Conservation (phyloP, 192 early-diverging fungal species). For the Spizellomyces punctatus region DNA sequence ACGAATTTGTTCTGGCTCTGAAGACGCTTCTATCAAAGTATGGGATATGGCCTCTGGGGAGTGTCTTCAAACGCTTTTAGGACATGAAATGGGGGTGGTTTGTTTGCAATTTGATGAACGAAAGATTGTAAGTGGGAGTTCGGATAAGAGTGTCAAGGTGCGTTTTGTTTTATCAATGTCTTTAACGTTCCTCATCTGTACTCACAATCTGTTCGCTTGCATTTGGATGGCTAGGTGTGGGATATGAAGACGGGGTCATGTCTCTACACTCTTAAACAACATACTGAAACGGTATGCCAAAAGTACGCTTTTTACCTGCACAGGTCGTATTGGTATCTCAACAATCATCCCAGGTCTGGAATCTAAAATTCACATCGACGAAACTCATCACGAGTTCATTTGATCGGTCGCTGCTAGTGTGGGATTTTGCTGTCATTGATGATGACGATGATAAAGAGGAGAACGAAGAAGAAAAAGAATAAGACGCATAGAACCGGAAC, state of each 20-base stretch:
- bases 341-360: no score
- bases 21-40: slow-evolving; percentile 38
- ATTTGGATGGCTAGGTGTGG: slow-evolving; percentile 39
- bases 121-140: slow-evolving; percentile 48
- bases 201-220: background rate
- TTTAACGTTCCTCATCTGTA: background rate
- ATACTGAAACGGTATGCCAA: slow-evolving; percentile 43
- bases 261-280: slow-evolving; percentile 48
- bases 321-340: background rate
- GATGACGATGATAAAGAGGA: slow-evolving; percentile 12
- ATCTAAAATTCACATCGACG: slow-evolving; percentile 37
- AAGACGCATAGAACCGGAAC: no score
- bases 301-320: background rate
- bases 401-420: slow-evolving; percentile 48
- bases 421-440: slow-evolving; percentile 43
- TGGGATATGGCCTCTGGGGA: slow-evolving; percentile 29
- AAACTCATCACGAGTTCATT: slow-evolving; percentile 53
- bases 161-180: background rate
- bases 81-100: slow-evolving; percentile 44
- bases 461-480: background rate
- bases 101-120: slow-evolving; percentile 45
- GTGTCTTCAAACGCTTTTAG: slow-evolving; percentile 28
- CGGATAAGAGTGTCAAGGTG: slow-evolving; percentile 51
- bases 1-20: slow-evolving; percentile 28
- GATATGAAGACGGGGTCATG: slow-evolving; percentile 41